Evolutionary conservation across 179 eudicot genomes (phyloP).

Genomic region (Pouteria campechiana): DNA sequence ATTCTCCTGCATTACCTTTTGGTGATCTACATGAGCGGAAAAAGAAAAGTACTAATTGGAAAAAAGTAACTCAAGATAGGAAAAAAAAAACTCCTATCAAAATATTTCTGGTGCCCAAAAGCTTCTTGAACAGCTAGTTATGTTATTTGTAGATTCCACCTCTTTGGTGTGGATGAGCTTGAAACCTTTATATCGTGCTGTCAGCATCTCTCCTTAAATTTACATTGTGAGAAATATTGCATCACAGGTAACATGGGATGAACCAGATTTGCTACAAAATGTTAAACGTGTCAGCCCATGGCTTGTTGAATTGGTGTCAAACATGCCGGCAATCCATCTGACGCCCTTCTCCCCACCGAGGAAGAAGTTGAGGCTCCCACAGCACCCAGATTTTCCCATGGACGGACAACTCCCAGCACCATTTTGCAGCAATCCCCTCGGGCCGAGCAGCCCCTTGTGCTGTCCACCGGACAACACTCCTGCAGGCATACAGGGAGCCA

Average conservation of each 20-base stretch:
- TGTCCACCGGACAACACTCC: slow-evolving; percentile 43
- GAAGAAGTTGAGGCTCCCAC: slow-evolving; percentile 56
- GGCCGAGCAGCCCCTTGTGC: slow-evolving; percentile 45
- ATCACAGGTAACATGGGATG: slow-evolving; percentile 84
- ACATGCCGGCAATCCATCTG: slow-evolving; percentile 55
- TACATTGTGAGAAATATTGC: too few species aligned
- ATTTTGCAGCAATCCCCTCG: slow-evolving; percentile 36
- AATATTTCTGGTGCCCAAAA: too few species aligned
- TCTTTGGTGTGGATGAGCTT: too few species aligned
- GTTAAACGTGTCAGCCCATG: slow-evolving; percentile 93
- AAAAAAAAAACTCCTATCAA: too few species aligned
- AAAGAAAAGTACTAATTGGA: too few species aligned
- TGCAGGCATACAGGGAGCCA: slow-evolving; percentile 99
- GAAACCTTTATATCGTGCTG: too few species aligned
- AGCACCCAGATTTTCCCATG: slow-evolving; percentile 43
- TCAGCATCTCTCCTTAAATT: too few species aligned
- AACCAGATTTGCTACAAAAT: slow-evolving; percentile 74
- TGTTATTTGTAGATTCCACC: too few species aligned
- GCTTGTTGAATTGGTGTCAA: slow-evolving; percentile 80
- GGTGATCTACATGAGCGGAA: too few species aligned
- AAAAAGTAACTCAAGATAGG: too few species aligned
- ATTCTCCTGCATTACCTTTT: too few species aligned
- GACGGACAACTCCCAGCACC: slow-evolving; percentile 35
- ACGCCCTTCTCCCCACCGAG: slow-evolving; percentile 76
- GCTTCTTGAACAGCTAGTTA: too few species aligned